phyloP scores from a whole-genome alignment of 352 stramenopile genomes.

The Aphanomyces astaci region DNA sequence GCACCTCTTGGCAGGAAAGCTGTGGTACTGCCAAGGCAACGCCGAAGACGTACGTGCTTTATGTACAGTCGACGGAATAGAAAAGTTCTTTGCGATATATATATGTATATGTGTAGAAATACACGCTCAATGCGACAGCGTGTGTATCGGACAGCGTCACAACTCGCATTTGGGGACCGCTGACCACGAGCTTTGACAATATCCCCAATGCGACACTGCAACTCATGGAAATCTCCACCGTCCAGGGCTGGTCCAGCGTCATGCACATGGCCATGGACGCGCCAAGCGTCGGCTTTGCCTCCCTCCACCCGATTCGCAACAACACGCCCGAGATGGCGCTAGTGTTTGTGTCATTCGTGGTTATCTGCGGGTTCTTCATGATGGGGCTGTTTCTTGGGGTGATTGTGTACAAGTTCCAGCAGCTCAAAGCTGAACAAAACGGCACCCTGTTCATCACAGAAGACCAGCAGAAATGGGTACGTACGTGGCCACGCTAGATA shows the following conservation, averaged over 20 bases:
- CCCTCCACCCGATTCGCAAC: slow-evolving; percentile 66
- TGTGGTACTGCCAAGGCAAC: slow-evolving; percentile 50
- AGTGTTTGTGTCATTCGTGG: slow-evolving; percentile 82
- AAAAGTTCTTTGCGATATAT: not conserved
- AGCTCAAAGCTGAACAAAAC: slow-evolving; percentile 40
- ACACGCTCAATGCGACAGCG: not conserved
- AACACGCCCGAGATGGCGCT: slow-evolving; percentile 48
- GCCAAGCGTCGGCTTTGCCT: slow-evolving; percentile 42
- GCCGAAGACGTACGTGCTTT: not conserved
- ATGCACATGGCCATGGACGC: slow-evolving; percentile 77
- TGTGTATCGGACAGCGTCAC: not conserved
- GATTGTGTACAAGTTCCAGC: slow-evolving; percentile 84
- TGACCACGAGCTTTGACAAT: slow-evolving; percentile 50
- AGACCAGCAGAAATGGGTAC: slow-evolving; percentile 61
- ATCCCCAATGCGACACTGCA: slow-evolving; percentile 44
- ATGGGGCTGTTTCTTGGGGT: slow-evolving; percentile 85
- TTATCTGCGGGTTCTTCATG: slow-evolving; percentile 81
- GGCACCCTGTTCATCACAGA: slow-evolving; percentile 42
- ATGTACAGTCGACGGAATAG: not conserved
- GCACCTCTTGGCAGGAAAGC: slow-evolving; percentile 79
- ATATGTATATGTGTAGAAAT: too few species aligned
- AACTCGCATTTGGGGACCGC: not conserved
- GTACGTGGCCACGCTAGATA: too few species aligned
- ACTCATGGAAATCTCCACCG: slow-evolving; percentile 82
- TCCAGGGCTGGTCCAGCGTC: slow-evolving; percentile 72